Conservation (phyloP, 1,284 basidiomycete genomes). For the Trametes hirsuta region DNA sequence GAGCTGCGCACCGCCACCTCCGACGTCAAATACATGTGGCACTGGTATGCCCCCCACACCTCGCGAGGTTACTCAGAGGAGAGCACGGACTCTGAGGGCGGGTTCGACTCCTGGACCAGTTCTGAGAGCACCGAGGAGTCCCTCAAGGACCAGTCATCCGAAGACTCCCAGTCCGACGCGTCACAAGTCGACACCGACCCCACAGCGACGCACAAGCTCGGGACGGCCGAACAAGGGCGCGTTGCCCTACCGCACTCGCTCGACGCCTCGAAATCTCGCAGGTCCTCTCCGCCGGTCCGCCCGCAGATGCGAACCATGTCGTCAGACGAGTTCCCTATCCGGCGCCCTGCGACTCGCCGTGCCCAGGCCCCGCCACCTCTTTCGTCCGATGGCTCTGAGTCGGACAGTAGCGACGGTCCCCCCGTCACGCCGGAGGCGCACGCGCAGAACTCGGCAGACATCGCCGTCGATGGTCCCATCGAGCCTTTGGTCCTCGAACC, state of each 20-base stretch:
- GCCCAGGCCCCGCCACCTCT: constrained; percentile 5
- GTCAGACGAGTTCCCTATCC: constrained; percentile 21
- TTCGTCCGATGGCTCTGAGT: neutral
- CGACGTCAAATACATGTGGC: constrained; percentile 12
- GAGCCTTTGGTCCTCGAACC: constrained; percentile 5
- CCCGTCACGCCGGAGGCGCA: constrained; percentile 31
- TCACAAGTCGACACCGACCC: neutral
- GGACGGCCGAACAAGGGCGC: neutral
- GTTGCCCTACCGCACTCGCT: constrained; percentile 1
- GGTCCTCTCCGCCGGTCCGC: neutral
- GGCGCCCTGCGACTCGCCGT: constrained; percentile 7
- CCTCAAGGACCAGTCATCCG: neutral
- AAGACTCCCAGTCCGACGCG: neutral
- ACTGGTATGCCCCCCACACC: constrained; percentile 7
- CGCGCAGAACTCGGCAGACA: constrained; percentile 15
- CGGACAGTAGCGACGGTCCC: constrained; percentile 1
- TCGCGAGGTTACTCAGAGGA: neutral
- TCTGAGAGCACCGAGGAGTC: constrained; percentile 13
- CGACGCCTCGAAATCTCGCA: neutral
- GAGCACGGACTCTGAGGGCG: constrained; percentile 11
- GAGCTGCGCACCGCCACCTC: constrained; percentile 18
- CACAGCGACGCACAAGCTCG: neutral
- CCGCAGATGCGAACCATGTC: neutral
- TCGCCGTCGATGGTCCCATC: constrained; percentile 18
- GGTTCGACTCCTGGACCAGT: constrained; percentile 8